phyloP scores from a whole-genome alignment of 148 eudicot genomes.

The Cornus florida region DNA sequence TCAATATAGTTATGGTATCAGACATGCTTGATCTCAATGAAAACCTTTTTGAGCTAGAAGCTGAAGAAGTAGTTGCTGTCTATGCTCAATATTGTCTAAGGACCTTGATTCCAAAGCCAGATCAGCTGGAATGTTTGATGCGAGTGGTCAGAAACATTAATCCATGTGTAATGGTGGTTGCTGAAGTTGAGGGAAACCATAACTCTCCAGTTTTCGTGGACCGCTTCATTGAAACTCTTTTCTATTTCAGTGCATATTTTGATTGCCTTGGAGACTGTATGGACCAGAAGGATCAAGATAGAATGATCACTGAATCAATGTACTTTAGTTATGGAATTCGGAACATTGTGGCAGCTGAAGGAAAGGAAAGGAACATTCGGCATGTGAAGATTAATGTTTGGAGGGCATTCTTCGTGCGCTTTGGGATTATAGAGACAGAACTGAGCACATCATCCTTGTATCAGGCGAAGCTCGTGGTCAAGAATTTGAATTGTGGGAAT shows the following conservation, averaged over 20 bases:
- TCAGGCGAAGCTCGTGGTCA: slow-evolving; percentile 22
- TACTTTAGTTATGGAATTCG: slow-evolving; percentile 14
- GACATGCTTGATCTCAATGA: slow-evolving; percentile 19
- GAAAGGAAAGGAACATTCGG: slow-evolving; percentile 18
- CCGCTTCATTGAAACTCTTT: slow-evolving; percentile 21
- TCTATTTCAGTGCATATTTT: slow-evolving; percentile 24
- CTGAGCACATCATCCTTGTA: slow-evolving; percentile 13
- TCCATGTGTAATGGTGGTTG: slow-evolving; percentile 11
- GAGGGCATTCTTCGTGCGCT: slow-evolving; percentile 22
- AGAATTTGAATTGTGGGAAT: slow-evolving; percentile 13
- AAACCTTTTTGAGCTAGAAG: slow-evolving; percentile 16
- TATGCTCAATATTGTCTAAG: slow-evolving; percentile 3
- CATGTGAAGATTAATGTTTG: slow-evolving; percentile 16
- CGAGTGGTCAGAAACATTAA: slow-evolving; percentile 10
- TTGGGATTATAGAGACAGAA: slow-evolving; percentile 15
- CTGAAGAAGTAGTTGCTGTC: slow-evolving; percentile 18
- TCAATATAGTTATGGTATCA: slow-evolving; percentile 20
- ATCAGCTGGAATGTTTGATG: slow-evolving; percentile 22
- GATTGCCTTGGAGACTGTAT: slow-evolving; percentile 20
- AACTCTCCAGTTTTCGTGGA: slow-evolving; percentile 23
- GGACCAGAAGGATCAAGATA: not conserved
- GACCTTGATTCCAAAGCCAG: slow-evolving; percentile 14
- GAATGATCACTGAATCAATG: slow-evolving; percentile 13
- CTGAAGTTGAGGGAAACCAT: slow-evolving; percentile 16
- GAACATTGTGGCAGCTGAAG: slow-evolving; percentile 21